A percentile compares a stretch with the other conserved stretches of the same genome.
Evolutionary conservation across 2,329 filamentous ascomycete genomes (phyloP).

Genomic region (Aspergillus chevalieri): DNA sequence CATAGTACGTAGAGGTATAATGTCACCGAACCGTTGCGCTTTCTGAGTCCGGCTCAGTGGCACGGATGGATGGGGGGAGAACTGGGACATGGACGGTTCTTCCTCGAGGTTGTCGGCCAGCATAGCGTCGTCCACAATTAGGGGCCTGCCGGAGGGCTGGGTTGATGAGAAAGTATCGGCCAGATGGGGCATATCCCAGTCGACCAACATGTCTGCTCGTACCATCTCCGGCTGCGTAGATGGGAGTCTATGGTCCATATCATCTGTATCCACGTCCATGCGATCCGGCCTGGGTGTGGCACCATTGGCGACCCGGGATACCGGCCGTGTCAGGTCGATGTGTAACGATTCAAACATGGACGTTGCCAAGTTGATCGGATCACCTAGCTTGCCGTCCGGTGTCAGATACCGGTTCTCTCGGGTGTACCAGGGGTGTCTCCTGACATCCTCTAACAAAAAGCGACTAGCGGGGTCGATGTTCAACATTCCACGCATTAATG

Average conservation of each 20-base stretch:
- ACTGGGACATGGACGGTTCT: conserved; percentile 79
- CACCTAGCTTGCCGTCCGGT: conserved; percentile 64
- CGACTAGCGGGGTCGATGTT: conserved; percentile 66
- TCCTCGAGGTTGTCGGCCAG: conserved; percentile 65
- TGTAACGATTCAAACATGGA: conserved; percentile 87
- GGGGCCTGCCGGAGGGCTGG: conserved; percentile 37
- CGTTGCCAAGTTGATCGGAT: conserved; percentile 81
- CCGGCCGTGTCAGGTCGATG: conserved; percentile 75
- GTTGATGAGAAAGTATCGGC: conserved; percentile 38
- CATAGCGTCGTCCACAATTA: conserved; percentile 20
- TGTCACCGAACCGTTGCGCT: conserved; percentile 81
- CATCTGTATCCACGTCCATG: conserved; percentile 63
- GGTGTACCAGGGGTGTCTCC: conserved; percentile 92
- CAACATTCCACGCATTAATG: conserved; percentile 89
- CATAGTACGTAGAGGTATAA: conserved; percentile 78
- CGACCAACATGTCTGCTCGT: conserved; percentile 68
- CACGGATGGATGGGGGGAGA: conserved; percentile 70
- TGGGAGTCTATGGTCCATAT: conserved; percentile 52
- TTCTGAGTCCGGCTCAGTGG: conserved; percentile 82
- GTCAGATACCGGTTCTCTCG: conserved; percentile 71
- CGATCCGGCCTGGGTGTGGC: conserved; percentile 42
- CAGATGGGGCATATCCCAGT: conserved; percentile 75
- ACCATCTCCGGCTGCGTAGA: conserved; percentile 83
- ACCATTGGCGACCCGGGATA: conserved; percentile 38
- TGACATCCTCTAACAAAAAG: conserved; percentile 80